Conservation (phyloP, 2,329 filamentous ascomycete species). For the Fusarium miscanthi region DNA sequence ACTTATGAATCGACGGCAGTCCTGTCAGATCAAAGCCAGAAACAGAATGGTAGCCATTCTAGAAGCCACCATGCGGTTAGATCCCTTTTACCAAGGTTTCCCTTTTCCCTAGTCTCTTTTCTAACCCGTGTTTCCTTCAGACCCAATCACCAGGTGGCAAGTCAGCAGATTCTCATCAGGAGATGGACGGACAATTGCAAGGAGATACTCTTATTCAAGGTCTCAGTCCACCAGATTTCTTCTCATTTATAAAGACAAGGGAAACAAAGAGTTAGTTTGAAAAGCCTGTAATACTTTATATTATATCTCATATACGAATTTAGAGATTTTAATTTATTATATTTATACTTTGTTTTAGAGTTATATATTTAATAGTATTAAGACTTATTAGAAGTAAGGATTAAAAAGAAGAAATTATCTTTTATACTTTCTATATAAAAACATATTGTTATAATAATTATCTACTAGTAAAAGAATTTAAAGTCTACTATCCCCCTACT, state of each 20-base stretch:
- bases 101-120: background rate
- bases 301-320: too few species aligned
- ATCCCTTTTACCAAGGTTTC: background rate
- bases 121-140: background rate
- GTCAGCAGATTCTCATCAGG: background rate
- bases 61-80: background rate
- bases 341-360: too few species aligned
- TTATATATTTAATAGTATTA: too few species aligned
- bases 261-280: background rate
- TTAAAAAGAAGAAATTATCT: too few species aligned
- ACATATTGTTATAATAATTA: too few species aligned
- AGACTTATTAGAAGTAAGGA: too few species aligned
- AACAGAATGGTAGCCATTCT: background rate
- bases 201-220: background rate
- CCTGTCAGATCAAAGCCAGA: background rate
- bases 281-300: too few species aligned
- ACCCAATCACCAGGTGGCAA: background rate
- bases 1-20: background rate
- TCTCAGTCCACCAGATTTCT: background rate
- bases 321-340: too few species aligned
- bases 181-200: background rate
- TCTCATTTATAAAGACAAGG: background rate
- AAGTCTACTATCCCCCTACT: background rate
- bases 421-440: too few species aligned
- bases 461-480: background rate